Evolutionary conservation across 2,329 filamentous ascomycete genomes (phyloP).

Genomic region (Scytalidium lignicola): DNA sequence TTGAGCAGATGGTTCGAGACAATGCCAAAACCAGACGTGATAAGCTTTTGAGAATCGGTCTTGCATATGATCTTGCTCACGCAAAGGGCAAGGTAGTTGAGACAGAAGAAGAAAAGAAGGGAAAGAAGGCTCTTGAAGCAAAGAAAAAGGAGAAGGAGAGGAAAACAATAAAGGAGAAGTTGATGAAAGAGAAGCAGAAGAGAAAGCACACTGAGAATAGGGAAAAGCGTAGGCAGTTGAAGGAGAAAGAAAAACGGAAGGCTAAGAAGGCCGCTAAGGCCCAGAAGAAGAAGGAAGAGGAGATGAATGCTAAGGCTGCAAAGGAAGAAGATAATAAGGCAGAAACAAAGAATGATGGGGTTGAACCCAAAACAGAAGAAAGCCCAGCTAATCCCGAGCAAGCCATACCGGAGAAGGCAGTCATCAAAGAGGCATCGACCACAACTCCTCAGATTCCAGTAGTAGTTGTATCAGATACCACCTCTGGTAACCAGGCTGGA

Average conservation of each 20-base stretch:
- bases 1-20: conserved; percentile 43
- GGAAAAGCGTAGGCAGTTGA: conserved; percentile 14
- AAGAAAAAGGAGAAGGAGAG: conserved; percentile 34
- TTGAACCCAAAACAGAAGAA: conserved; percentile 7
- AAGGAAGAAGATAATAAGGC: conserved; percentile 3
- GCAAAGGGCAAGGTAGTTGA: conserved; percentile 50
- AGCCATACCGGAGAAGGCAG: conserved; percentile 3
- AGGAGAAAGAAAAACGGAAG: conserved; percentile 7
- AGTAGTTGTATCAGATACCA: background rate
- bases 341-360: conserved; percentile 21
- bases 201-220: conserved; percentile 27
- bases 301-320: conserved; percentile 6
- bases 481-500: background rate
- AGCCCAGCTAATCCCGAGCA: background rate
- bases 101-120: conserved; percentile 36
- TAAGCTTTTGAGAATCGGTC: conserved; percentile 54
- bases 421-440: conserved; percentile 3
- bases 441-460: background rate
- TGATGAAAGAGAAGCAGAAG: conserved; percentile 33
- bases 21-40: conserved; percentile 44
- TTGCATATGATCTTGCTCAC: conserved; percentile 56
- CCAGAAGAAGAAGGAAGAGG: conserved; percentile 21
- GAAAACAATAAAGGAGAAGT: conserved; percentile 32
- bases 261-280: conserved; percentile 11
- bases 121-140: conserved; percentile 39